A percentile compares a stretch with the other conserved stretches of the same genome.
phyloP scores from a whole-genome alignment of 2,329 filamentous ascomycete genomes.

The Xylaria sp. region DNA sequence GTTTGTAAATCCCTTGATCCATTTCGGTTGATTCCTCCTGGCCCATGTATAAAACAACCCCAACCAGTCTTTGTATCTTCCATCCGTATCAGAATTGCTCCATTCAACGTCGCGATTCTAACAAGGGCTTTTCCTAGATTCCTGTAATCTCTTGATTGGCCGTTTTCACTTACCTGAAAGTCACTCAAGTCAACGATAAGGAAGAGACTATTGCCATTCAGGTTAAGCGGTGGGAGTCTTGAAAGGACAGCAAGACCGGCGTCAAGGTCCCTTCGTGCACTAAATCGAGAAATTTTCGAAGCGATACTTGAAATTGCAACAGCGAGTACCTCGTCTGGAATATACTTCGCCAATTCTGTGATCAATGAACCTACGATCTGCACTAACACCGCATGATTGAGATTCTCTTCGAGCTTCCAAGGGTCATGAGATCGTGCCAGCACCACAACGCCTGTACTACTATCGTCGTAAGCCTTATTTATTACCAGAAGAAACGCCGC shows the following conservation, averaged over 20 bases:
- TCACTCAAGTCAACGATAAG: slow-evolving; percentile 13
- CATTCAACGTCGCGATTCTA: background rate
- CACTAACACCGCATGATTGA: background rate
- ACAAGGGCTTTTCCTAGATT: background rate
- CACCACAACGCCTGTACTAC: background rate
- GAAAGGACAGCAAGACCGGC: slow-evolving; percentile 3
- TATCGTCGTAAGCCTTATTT: background rate
- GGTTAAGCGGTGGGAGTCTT: background rate
- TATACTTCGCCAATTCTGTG: background rate
- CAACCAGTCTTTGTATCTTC: background rate
- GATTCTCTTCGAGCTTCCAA: background rate
- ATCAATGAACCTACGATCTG: slow-evolving; percentile 6
- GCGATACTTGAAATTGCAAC: background rate
- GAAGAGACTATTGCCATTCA: background rate
- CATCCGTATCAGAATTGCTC: background rate
- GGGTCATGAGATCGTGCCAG: slow-evolving; percentile 8
- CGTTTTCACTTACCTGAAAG: background rate
- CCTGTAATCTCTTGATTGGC: background rate
- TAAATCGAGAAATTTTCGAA: background rate
- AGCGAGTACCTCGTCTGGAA: background rate
- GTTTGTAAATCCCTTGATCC: background rate
- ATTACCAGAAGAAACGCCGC: slow-evolving; percentile 6
- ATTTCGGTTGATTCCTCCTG: background rate
- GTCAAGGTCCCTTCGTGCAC: background rate
- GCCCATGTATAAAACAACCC: background rate